Evolutionary conservation across 208 protist genomes (phyloP).

Genomic region (Novymonas esmeraldas): DNA sequence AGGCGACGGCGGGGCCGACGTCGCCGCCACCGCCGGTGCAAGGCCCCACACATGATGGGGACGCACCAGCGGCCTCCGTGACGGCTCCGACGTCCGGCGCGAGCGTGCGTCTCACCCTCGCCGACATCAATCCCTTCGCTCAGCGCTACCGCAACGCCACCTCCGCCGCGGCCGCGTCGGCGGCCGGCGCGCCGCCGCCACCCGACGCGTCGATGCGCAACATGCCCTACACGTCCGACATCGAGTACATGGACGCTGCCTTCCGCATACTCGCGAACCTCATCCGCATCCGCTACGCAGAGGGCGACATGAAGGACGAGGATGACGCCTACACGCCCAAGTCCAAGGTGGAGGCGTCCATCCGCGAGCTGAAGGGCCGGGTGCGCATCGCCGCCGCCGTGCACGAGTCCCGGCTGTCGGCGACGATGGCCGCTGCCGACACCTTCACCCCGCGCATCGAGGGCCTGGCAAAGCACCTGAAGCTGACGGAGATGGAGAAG

Average conservation of each 20-base stretch:
- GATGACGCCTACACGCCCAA: constrained; percentile 73
- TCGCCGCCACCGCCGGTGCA: not conserved
- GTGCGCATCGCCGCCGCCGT: constrained; percentile 66
- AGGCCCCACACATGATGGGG: not conserved
- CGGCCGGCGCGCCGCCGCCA: not conserved
- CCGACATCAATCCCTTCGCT: constrained; percentile 34
- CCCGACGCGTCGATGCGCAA: constrained; percentile 14
- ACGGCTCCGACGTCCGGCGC: not conserved
- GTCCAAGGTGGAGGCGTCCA: constrained; percentile 78
- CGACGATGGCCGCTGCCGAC: constrained; percentile 53
- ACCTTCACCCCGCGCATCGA: constrained; percentile 89
- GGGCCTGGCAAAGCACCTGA: constrained; percentile 60
- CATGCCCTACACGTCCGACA: constrained; percentile 78
- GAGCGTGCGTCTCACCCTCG: constrained; percentile 15
- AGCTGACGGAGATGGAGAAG: constrained; percentile 91
- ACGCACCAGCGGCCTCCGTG: not conserved
- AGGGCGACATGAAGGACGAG: constrained; percentile 93
- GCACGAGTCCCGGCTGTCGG: constrained; percentile 67
- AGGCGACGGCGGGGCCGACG: not conserved
- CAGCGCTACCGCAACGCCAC: constrained; percentile 12
- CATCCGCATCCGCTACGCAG: constrained; percentile 83
- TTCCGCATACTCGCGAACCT: constrained; percentile 87
- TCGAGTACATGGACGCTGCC: constrained; percentile 92
- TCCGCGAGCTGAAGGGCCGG: constrained; percentile 86
- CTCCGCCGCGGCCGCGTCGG: not conserved